Evolutionary conservation across 2,329 filamentous ascomycete species (phyloP).

Genomic region (Epichloe glyceriae): DNA sequence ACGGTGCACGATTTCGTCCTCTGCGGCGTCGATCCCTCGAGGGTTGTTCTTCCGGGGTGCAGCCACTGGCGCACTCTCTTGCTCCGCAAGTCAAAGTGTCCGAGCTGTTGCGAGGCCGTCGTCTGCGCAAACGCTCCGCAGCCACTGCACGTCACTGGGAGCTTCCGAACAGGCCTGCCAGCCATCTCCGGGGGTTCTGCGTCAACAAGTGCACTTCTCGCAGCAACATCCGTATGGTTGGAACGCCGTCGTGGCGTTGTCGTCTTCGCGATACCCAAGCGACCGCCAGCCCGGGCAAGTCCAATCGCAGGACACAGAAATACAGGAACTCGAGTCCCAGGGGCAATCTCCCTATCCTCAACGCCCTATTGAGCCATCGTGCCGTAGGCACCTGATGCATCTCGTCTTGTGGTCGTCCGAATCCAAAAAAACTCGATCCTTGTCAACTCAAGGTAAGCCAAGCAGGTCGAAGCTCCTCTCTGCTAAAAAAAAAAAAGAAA

Average conservation of each 20-base stretch:
- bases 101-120: constrained; percentile 33
- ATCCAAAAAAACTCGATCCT: not conserved
- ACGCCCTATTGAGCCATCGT: constrained; percentile 29
- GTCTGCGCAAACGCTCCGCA: constrained; percentile 54
- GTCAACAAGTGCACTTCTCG: constrained; percentile 1
- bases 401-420: not conserved
- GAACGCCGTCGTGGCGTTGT: constrained; percentile 8
- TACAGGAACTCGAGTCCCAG: constrained; percentile 27
- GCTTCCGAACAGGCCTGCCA: constrained; percentile 10
- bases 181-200: not conserved
- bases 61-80: constrained; percentile 38
- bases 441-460: not conserved
- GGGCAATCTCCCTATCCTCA: constrained; percentile 28
- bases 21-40: constrained; percentile 13
- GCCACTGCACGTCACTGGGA: constrained; percentile 48
- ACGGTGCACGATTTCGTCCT: constrained; percentile 35
- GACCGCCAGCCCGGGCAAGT: constrained; percentile 8
- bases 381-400: constrained; percentile 33
- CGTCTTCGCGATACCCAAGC: constrained; percentile 7
- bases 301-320: constrained; percentile 35
- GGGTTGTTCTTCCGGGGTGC: constrained; percentile 11
- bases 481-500: not conserved
- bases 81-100: constrained; percentile 41
- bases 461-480: not conserved
- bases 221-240: constrained; percentile 16